A percentile compares a stretch with the other conserved stretches of the same genome.
Evolutionary conservation across 768 basidiomycete species (phyloP).

Genomic region (Xerocomellus amylosporus): DNA sequence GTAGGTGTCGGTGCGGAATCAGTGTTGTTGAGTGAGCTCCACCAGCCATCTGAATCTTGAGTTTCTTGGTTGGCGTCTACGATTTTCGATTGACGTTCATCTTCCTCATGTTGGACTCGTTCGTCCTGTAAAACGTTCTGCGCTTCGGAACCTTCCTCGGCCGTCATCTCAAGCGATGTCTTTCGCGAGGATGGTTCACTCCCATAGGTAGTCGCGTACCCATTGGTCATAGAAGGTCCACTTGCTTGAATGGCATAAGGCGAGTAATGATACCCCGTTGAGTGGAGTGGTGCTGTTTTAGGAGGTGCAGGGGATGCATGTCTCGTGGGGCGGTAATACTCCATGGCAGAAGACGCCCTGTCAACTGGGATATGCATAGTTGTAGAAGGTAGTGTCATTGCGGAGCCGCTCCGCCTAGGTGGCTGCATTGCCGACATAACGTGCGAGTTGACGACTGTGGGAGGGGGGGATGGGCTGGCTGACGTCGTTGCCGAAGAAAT

Average conservation of each 20-base stretch:
- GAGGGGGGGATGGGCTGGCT: slow-evolving; percentile 73
- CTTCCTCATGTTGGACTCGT: slow-evolving; percentile 8
- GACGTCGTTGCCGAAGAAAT: slow-evolving; percentile 82
- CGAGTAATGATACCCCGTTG: slow-evolving; percentile 28
- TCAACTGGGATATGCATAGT: slow-evolving; percentile 55
- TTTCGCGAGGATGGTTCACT: slow-evolving; percentile 30
- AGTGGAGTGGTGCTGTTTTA: slow-evolving; percentile 51
- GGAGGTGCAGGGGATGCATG: slow-evolving; percentile 54
- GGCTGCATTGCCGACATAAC: slow-evolving; percentile 37
- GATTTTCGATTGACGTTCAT: not conserved
- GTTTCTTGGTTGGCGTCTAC: slow-evolving; percentile 34
- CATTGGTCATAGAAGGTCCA: slow-evolving; percentile 34
- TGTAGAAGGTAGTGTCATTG: slow-evolving; percentile 55
- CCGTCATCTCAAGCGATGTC: slow-evolving; percentile 31
- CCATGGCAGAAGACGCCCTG: slow-evolving; percentile 76
- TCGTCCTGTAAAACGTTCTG: not conserved
- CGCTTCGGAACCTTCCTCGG: slow-evolving; percentile 24
- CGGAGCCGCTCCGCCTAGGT: slow-evolving; percentile 65
- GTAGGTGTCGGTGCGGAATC: slow-evolving; percentile 59
- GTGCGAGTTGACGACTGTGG: slow-evolving; percentile 42
- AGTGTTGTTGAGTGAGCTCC: slow-evolving; percentile 50
- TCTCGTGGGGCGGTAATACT: slow-evolving; percentile 53
- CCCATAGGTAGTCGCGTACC: slow-evolving; percentile 36
- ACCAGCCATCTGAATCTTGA: slow-evolving; percentile 54
- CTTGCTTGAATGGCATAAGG: slow-evolving; percentile 28